Percentiles rank a stretch among this genome's conserved stretches.
Conservation (phyloP, 306 rosid genomes). For the Fragaria iinumae region DNA sequence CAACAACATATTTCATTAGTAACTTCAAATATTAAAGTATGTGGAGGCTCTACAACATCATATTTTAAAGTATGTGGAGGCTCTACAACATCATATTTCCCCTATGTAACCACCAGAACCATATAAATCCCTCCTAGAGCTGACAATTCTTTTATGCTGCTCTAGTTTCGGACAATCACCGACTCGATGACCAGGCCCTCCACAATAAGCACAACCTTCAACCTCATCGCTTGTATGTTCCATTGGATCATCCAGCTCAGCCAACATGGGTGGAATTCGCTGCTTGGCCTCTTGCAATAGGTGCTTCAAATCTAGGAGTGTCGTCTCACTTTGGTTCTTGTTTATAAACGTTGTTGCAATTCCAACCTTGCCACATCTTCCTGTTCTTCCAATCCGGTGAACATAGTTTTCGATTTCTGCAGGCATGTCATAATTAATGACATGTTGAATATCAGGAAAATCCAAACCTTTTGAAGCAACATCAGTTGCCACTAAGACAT, state of each 20-base stretch:
- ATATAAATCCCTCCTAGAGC: conserved; percentile 76
- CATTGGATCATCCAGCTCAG: conserved; percentile 85
- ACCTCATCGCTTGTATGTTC: conserved; percentile 72
- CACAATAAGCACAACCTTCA: conserved; percentile 90
- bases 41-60: no score
- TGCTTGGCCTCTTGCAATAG: conserved; percentile 97
- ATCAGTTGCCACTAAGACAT: conserved; percentile 95
- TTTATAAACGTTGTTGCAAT: conserved; percentile 89
- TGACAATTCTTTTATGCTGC: conserved; percentile 87
- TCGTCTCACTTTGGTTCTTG: conserved; percentile 91
- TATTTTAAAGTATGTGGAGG: no score
- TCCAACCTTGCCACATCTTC: conserved; percentile 91
- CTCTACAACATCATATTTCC: conserved; percentile 49
- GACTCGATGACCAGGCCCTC: conserved; percentile 93
- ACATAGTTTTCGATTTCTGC: conserved; percentile 94
- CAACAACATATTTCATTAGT: no score
- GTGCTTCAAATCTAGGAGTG: conserved; percentile 88
- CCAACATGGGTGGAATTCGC: conserved; percentile 90
- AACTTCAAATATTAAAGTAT: no score
- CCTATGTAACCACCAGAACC: conserved; percentile 93
- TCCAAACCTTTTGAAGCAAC: conserved; percentile 94
- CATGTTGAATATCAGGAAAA: conserved; percentile 95
- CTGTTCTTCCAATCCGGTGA: conserved; percentile 93
- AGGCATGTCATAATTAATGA: conserved; percentile 92
- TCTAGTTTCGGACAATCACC: conserved; percentile 77